These are phyloP conservation scores for Biscutella laevigata DNA, from an alignment of 441 rosid species.

Conservation along the genomic window DNA sequence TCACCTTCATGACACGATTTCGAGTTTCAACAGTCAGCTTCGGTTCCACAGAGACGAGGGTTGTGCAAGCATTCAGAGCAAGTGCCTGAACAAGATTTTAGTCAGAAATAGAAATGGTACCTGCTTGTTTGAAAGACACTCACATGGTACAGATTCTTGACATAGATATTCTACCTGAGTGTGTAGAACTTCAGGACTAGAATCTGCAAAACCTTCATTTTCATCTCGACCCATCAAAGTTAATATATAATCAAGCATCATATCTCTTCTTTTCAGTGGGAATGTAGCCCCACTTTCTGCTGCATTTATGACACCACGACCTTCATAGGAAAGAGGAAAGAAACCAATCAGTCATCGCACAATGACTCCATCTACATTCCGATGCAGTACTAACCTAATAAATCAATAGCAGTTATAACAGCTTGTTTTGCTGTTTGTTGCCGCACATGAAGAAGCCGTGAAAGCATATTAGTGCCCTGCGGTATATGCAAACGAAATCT, in stretches of 20 bases:
- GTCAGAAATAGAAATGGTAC: conserved; percentile 26
- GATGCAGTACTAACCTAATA: conserved; percentile 58
- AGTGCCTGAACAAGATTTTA: conserved; percentile 53
- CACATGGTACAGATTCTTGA: conserved; percentile 6
- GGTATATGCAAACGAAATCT: conserved; percentile 23
- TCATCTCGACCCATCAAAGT: conserved; percentile 98
- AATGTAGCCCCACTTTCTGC: conserved; percentile 83
- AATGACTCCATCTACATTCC: conserved; percentile 1
- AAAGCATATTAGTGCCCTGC: conserved; percentile 99
- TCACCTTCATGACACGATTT: conserved; percentile 91
- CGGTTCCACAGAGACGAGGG: conserved; percentile 97
- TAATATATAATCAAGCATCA: conserved; percentile 78
- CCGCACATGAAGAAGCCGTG: conserved; percentile 94
- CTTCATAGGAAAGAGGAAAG: conserved; percentile 32
- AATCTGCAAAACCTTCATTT: conserved; percentile 72
- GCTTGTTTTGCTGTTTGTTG: conserved; percentile 96
- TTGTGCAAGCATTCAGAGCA: conserved; percentile 95
- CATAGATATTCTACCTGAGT: conserved; percentile 60
- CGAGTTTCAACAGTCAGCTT: conserved; percentile 88
- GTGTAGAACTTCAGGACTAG: conserved; percentile 79
- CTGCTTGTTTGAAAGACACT: conserved; percentile 3
- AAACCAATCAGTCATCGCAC: background rate
- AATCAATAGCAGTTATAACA: conserved; percentile 94
- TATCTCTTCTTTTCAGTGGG: conserved; percentile 85
- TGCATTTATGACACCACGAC: conserved; percentile 90